Conservation (phyloP, 2,329 filamentous ascomycete species). For the Chaetomium sp. region DNA sequence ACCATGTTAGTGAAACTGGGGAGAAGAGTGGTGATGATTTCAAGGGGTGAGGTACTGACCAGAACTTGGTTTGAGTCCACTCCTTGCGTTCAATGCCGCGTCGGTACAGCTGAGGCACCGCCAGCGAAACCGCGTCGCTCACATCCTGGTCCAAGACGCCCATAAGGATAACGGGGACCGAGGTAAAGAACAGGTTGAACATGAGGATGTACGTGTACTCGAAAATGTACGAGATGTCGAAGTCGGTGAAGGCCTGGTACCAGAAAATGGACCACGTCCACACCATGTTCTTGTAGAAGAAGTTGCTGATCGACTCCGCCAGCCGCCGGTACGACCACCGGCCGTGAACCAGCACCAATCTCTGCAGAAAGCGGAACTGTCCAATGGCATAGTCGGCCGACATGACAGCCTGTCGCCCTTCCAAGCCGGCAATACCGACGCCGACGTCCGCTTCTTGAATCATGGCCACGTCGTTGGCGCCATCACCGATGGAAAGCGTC, state of each 20-base stretch:
- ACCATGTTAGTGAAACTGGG: conserved; percentile 28
- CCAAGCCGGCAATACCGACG: conserved; percentile 88
- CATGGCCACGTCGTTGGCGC: conserved; percentile 95
- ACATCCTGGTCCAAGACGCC: conserved; percentile 97
- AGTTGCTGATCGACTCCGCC: conserved; percentile 91
- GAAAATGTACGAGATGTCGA: conserved; percentile 93
- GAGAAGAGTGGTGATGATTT: neutral
- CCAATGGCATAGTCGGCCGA: conserved; percentile 93
- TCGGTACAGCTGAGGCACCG: conserved; percentile 91
- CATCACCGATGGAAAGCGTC: conserved; percentile 88
- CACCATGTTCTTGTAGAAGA: conserved; percentile 99
- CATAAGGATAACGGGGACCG: conserved; percentile 88
- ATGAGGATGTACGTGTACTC: conserved; percentile 97
- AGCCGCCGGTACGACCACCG: conserved; percentile 94
- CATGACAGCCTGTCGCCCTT: conserved; percentile 91
- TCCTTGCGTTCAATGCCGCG: conserved; percentile 92
- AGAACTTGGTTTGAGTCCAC: conserved; percentile 95
- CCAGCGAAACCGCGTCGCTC: conserved; percentile 84
- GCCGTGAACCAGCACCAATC: conserved; percentile 82
- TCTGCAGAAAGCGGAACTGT: conserved; percentile 82
- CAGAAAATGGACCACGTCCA: conserved; percentile 97
- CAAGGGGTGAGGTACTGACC: conserved; percentile 51
- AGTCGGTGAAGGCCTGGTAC: conserved; percentile 94
- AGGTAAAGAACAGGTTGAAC: conserved; percentile 96
- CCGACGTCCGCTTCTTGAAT: conserved; percentile 97